Evolutionary conservation across 2,329 filamentous ascomycete species (phyloP).

Genomic region (Hypoxylon sp.): DNA sequence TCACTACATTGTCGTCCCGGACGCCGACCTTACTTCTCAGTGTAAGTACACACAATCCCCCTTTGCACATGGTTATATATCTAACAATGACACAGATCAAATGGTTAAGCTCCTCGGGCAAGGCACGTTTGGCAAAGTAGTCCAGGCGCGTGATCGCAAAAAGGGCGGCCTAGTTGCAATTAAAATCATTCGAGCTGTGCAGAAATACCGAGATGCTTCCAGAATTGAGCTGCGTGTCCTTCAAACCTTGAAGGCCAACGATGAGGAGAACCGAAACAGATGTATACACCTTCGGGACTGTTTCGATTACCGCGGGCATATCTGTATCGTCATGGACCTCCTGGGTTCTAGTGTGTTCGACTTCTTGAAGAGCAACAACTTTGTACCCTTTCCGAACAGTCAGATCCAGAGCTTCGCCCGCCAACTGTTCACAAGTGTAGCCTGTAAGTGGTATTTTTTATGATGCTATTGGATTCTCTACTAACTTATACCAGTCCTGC

Average conservation of each 20-base stretch:
- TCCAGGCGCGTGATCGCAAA: conserved; percentile 87
- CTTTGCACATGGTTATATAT: neutral
- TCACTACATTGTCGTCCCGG: conserved; percentile 93
- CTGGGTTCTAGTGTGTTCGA: conserved; percentile 98
- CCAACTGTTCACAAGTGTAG: conserved; percentile 97
- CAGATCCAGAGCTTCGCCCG: conserved; percentile 98
- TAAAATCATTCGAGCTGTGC: conserved; percentile 98
- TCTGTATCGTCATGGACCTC: conserved; percentile 84
- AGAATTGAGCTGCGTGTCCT: conserved; percentile 94
- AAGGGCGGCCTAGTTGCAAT: conserved; percentile 87
- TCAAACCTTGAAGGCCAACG: conserved; percentile 91
- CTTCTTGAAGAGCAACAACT: conserved; percentile 94
- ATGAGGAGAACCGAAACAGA: conserved; percentile 91
- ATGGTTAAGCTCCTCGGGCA: conserved; percentile 93
- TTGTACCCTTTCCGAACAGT: conserved; percentile 97
- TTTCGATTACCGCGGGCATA: conserved; percentile 97
- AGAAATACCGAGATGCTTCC: conserved; percentile 97
- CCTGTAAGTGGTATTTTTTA: conserved; percentile 76
- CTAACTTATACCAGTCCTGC: conserved; percentile 76
- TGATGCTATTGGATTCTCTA: neutral
- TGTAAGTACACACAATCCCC: conserved; percentile 72
- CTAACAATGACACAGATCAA: conserved; percentile 72
- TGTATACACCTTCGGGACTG: conserved; percentile 97
- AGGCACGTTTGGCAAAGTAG: conserved; percentile 98
- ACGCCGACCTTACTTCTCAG: conserved; percentile 87